Percentiles rank a stretch among this genome's conserved stretches.
Conservation (phyloP, 2,329 filamentous ascomycete species). For the Tolypocladium amazonense region DNA sequence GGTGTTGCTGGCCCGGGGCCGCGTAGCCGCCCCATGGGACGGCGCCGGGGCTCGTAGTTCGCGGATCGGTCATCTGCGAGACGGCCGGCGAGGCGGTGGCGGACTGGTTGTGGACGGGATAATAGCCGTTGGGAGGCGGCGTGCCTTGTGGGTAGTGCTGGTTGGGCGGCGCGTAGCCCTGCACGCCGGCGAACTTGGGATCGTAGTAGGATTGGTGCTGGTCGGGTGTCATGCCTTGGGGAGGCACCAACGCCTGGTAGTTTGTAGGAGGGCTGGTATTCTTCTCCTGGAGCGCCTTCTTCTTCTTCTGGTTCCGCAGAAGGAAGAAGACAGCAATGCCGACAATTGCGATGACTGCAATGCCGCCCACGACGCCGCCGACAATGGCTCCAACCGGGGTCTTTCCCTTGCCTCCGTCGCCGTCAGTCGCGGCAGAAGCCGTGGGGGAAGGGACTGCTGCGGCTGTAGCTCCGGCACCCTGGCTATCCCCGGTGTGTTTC, state of each 20-base stretch:
- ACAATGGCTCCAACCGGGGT: conserved; percentile 24
- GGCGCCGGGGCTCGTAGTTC: conserved; percentile 11
- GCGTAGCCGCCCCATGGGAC: conserved; percentile 7
- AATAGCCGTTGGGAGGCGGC: conserved; percentile 7
- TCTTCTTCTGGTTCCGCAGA: conserved; percentile 19
- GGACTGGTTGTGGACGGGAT: not conserved
- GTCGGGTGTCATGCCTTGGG: not conserved
- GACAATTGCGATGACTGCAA: conserved; percentile 20
- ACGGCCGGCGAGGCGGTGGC: not conserved
- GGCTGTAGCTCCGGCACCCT: not conserved
- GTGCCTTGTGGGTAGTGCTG: conserved; percentile 9
- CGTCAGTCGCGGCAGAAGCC: not conserved
- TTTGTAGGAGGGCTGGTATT: conserved; percentile 1
- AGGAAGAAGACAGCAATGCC: conserved; percentile 19
- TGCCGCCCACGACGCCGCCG: conserved; percentile 25
- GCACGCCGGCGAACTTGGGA: conserved; percentile 11
- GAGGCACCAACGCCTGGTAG: not conserved
- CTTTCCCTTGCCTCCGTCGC: not conserved
- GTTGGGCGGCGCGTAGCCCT: conserved; percentile 10
- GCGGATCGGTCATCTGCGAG: conserved; percentile 9
- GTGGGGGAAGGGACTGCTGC: not conserved
- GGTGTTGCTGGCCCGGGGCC: conserved; percentile 9
- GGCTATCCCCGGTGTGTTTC: not conserved
- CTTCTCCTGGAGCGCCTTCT: conserved; percentile 4
- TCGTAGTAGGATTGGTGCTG: conserved; percentile 13